phyloP scores from a whole-genome alignment of 257 asterid genomes.

The Scutellaria barbata region DNA sequence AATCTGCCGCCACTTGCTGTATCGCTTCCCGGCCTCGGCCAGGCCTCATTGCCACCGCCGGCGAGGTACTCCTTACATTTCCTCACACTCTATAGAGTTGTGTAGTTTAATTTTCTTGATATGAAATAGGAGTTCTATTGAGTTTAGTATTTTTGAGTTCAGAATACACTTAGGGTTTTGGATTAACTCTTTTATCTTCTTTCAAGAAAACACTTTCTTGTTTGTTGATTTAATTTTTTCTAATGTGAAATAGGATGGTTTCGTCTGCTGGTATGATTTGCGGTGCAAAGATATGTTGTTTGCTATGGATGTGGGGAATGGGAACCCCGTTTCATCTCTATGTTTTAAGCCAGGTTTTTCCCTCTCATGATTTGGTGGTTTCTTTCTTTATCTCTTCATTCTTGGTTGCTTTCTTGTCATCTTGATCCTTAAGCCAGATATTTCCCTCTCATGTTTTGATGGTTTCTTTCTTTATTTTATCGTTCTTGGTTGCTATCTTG shows the following conservation, averaged over 20 bases:
- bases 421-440: neutral
- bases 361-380: neutral
- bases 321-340: slow-evolving; percentile 71
- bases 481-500: neutral
- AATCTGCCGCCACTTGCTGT: slow-evolving; percentile 77
- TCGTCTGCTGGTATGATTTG: slow-evolving; percentile 82
- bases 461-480: neutral
- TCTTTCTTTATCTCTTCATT: neutral
- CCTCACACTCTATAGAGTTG: neutral
- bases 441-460: slow-evolving; percentile 6
- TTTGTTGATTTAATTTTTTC: slow-evolving; percentile 26
- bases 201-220: neutral
- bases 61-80: slow-evolving; percentile 55
- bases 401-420: neutral
- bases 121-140: neutral
- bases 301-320: slow-evolving; percentile 64
- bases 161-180: neutral
- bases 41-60: slow-evolving; percentile 78
- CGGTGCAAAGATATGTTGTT: slow-evolving; percentile 78
- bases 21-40: slow-evolving; percentile 76
- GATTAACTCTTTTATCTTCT: neutral
- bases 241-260: slow-evolving; percentile 62
- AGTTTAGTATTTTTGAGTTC: neutral
- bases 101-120: neutral
- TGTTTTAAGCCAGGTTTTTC: slow-evolving; percentile 80